Evolutionary conservation across 352 stramenopile species (phyloP).

Genomic region (Phytophthora kernoviae): DNA sequence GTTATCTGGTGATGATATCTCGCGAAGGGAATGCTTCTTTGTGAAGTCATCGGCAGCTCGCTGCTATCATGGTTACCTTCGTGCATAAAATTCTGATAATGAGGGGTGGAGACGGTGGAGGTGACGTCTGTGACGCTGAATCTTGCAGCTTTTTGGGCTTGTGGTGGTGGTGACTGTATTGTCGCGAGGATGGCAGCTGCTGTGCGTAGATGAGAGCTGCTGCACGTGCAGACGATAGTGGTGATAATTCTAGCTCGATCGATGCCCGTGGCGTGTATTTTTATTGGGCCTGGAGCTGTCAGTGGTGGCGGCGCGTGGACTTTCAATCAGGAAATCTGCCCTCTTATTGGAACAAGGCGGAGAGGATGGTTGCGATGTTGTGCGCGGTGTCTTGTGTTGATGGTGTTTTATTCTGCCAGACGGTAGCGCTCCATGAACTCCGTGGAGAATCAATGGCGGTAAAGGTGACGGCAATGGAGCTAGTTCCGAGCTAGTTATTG

Average conservation of each 20-base stretch:
- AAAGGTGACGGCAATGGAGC: conserved; percentile 3
- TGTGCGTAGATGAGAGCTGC: conserved; percentile 36
- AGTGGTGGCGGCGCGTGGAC: conserved; percentile 6
- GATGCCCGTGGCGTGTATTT: conserved; percentile 4
- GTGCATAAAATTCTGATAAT: background rate
- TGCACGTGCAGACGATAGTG: conserved; percentile 34
- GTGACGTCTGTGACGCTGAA: conserved; percentile 22
- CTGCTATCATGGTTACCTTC: conserved; percentile 4
- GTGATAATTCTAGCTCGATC: conserved; percentile 22
- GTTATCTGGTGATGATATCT: conserved; percentile 3
- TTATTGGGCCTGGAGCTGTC: conserved; percentile 8
- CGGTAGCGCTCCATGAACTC: conserved; percentile 4
- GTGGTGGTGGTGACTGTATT: conserved; percentile 16
- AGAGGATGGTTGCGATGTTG: conserved; percentile 11
- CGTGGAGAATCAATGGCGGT: conserved; percentile 25
- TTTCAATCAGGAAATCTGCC: conserved; percentile 6
- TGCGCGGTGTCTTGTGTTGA: conserved; percentile 14
- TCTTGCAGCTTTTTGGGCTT: conserved; percentile 27
- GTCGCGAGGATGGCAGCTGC: conserved; percentile 13
- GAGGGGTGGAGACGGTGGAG: conserved; percentile 15
- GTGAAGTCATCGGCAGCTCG: conserved; percentile 8
- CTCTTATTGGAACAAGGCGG: background rate
- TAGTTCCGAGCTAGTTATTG: background rate
- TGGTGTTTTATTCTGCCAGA: conserved; percentile 10
- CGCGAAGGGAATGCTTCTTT: conserved; percentile 16